Base-by-base conservation (phyloP, 805 yeast species). In the Zygosaccharomyces siamensis region DNA sequence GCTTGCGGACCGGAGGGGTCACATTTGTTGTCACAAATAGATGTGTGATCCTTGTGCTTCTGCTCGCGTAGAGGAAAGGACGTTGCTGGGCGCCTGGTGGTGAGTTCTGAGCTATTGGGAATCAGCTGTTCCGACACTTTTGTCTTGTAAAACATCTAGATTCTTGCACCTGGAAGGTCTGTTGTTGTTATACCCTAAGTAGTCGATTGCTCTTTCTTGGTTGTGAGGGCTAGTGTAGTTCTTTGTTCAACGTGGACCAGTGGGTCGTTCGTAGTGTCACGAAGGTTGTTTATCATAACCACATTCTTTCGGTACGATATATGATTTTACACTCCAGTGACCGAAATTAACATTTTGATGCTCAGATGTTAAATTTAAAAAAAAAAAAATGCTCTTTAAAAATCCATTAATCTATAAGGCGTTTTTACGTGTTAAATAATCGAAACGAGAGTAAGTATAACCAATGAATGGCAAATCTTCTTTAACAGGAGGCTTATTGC, bases 381-480 rank as follows among this genome's bases (percentile, higher is more conserved):
- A 32, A 14, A n/a, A 32, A 32, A 32, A 32, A 33, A 14, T 14
- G 11, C 11, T 8, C 12, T 8, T 10, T 14, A 33, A 16, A n/a
- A 30, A 39, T 21, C 18, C n/a, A 24, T 11, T 16, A 14, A 7
- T 24, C 47, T 56, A 71, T 41, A 72, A 48, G 10, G 75, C 76
- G 51, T 84, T 84, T 63, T 84, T 83, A 57, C 87, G 72, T 3
- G 97, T 90, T 52, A 90, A 74, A 64, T 90, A 89, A 67, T 90
- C 98, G 65, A 93, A 93, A 62, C 98, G 78, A 37, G 96, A 87
- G 67, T 87, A 93, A 0, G 99, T 93, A 72, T 93, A 93, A 2
- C 99, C 99, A 63, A 93, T 93, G 64, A 93, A 93, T 38, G 99
- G 99, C 65, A 93, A 72, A 58, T 93, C 97, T 66, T 89, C 96